Evolutionary conservation across 2,329 filamentous ascomycete species (phyloP), one percentile per base, ranked within the genome.

Genomic region (Diaporthe sp.): DNA sequence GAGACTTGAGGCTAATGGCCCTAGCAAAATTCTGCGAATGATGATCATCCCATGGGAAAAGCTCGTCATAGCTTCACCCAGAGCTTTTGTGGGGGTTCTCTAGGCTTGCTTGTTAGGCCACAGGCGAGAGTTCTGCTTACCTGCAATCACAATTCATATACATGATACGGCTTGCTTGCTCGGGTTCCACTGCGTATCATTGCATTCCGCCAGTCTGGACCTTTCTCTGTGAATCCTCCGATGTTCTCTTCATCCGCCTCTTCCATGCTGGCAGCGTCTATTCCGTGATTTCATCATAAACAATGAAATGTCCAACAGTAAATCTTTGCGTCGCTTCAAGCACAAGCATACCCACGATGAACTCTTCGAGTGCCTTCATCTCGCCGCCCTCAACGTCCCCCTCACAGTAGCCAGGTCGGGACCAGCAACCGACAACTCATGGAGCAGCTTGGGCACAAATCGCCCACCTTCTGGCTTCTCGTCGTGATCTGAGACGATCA

Each of bases 361-460:
- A 30, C 15, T 30, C 51, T 15, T 32, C 15, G 12, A 27, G 13
- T 19, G 25, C 51, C 27, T n/a, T n/a, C n/a, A n/a, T n/a, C n/a
- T n/a, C n/a, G n/a, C n/a, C n/a, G n/a, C n/a, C n/a, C 27, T 30
- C 51, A 8, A 53, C 51, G 30, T 53, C 10, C 51, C 51, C 27
- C 51, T 53, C 51, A 27, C 51, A 53, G 12, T 3, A 10, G 5
- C 30, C 51, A 12, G 25, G 15, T 79, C 79, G 7, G 78, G 78
- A 37, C 78, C 76, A 44, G 56, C 56, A 70, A 78, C 73, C 50
- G 72, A 59, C 59, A 79, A 79, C 39, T 59, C 61, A 61, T 78
- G 74, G 9, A 65, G 58, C 32, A 74, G 27, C 27, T 30, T 53
- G 4, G 47, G 37, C 30, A 53, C 32, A 44, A 35, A 25, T 13